A percentile compares a stretch with the other conserved stretches of the same genome.
Conservation (phyloP, 2,329 filamentous ascomycete species). For the Cryphonectria nitschkei region DNA sequence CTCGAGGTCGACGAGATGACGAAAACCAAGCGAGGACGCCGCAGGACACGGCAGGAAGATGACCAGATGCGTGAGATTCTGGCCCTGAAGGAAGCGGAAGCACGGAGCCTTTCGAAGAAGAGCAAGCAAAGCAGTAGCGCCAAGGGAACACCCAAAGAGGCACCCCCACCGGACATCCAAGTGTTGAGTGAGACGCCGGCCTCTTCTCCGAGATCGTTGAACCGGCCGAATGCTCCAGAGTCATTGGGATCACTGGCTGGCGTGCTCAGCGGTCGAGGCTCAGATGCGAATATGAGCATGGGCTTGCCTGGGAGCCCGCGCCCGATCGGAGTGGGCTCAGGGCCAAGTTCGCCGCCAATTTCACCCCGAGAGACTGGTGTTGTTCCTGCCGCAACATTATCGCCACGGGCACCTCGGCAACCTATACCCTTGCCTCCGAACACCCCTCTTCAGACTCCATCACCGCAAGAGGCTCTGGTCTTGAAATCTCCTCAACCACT, state of each 20-base stretch:
- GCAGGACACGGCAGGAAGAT: conserved; percentile 86
- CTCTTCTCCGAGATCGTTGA: conserved; percentile 41
- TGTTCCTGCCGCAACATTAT: conserved; percentile 48
- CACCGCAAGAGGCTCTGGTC: conserved; percentile 42
- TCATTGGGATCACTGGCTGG: conserved; percentile 57
- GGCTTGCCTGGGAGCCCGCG: conserved; percentile 65
- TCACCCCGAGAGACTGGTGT: conserved; percentile 60
- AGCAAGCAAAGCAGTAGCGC: conserved; percentile 61
- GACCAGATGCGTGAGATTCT: conserved; percentile 75
- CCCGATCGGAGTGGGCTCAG: conserved; percentile 56
- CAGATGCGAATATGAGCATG: conserved; percentile 53
- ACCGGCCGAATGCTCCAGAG: conserved; percentile 42
- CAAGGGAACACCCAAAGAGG: conserved; percentile 49
- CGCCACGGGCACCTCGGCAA: conserved; percentile 74
- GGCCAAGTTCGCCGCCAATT: conserved; percentile 66
- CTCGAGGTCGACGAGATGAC: conserved; percentile 69
- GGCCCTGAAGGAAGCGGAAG: conserved; percentile 69
- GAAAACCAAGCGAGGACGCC: conserved; percentile 68
- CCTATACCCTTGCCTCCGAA: conserved; percentile 73
- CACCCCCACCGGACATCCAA: conserved; percentile 35
- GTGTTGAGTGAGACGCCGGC: conserved; percentile 44
- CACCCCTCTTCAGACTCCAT: conserved; percentile 66
- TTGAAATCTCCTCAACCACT: conserved; percentile 48
- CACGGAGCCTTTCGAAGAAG: conserved; percentile 75
- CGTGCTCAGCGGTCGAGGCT: conserved; percentile 47